A percentile compares a stretch with the other conserved stretches of the same genome.
These are phyloP conservation scores for Vaccinium darrowii DNA, from an alignment of 148 eudicot genomes.

Conservation along the genomic window DNA sequence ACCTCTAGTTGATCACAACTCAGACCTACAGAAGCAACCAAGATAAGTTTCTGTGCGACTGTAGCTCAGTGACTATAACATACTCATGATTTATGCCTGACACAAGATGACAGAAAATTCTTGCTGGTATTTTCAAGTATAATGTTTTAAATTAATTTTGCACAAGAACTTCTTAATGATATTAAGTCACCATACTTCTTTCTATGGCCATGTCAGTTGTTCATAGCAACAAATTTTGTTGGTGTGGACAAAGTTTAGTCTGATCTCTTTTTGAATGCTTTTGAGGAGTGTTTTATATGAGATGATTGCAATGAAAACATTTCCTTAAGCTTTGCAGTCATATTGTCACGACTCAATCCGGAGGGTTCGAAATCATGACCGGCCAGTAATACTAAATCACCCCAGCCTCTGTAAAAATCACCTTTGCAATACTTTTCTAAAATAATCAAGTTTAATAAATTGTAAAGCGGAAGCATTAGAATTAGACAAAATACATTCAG, in stretches of 20 bases:
- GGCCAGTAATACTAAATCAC: too few species aligned
- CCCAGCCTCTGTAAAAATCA: too few species aligned
- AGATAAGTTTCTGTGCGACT: not conserved
- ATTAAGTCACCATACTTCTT: not conserved
- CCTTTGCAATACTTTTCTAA: too few species aligned
- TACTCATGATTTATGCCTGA: conserved; percentile 4
- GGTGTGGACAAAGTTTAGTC: not conserved
- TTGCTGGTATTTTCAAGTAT: not conserved
- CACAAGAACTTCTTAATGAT: not conserved
- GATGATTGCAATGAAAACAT: not conserved
- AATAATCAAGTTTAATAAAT: too few species aligned
- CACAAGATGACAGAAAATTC: not conserved
- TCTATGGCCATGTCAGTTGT: not conserved
- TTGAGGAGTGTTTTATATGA: not conserved
- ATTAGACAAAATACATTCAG: too few species aligned
- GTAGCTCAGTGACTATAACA: not conserved
- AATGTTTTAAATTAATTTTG: not conserved
- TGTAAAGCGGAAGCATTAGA: too few species aligned
- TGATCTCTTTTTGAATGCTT: not conserved
- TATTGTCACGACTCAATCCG: too few species aligned
- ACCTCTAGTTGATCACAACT: not conserved
- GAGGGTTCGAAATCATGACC: too few species aligned
- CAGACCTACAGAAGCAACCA: not conserved
- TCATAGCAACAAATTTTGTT: not conserved
- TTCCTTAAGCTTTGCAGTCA: not conserved